Evolutionary conservation across 1,284 basidiomycete species (phyloP), one percentile per base, ranked within the genome.

Genomic region (Marasmius fiardii): DNA sequence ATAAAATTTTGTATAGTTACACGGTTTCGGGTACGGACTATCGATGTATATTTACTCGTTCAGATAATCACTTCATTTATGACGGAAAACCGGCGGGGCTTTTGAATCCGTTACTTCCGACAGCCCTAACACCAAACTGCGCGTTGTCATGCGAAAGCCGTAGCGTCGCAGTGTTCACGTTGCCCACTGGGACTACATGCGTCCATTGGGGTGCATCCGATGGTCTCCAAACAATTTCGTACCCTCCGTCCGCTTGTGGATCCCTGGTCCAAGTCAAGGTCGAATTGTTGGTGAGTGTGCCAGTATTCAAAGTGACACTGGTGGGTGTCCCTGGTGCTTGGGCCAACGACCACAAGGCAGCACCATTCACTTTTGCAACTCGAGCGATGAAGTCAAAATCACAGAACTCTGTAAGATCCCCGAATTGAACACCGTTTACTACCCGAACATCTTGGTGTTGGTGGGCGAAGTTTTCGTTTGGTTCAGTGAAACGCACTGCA

Each of bases 371-470:
- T 52, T 70, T 73, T 4, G 73, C 78, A n/a, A 80, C 78, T 23
- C 78, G 74, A 18, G 74, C 67, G 53, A 68, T 75, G 63, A 75
- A 82, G 33, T 79, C 71, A 54, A 81, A 75, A 67, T 82, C 80
- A 64, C 72, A 73, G 61, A 81, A 82, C 60, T 81, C 73, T 52
- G 67, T 62, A 34, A 81, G 73, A 65, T 82, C 80, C 21, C 80
- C 80, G 60, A 79, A 81, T 63, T 82, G 80, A 21, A 74, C 62
- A 4, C 78, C 79, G 37, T 78, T 72, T 24, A 71, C 73, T 39
- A 81, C 73, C 26, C 80, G 75, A 44, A 79, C 72, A 63, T 82
- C 72, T 65, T 82, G 80, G 62, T 82, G 79, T 64, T 82, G 80
- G 61, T 81, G 80, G 35, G 75, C 77, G 61, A 79, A 81, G 62